Base-by-base conservation (phyloP, 371 early-diverging fungal genomes). In the Actinomortierella wolfii region DNA sequence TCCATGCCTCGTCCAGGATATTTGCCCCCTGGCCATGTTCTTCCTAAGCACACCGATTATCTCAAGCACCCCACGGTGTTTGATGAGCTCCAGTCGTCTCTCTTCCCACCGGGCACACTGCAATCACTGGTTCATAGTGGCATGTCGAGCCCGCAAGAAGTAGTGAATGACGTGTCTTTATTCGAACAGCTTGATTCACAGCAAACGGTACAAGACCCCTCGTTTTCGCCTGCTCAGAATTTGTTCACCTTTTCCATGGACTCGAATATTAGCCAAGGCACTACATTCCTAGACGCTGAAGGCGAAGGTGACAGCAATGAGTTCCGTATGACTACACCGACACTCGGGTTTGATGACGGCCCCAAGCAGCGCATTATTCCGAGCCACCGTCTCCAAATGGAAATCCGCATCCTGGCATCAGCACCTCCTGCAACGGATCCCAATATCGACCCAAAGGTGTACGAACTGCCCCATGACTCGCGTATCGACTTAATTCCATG, bases 401-500 rank as follows among this genome's bases (percentile, higher is more conserved):
- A 73, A 44, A 59, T 73, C 41, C 67, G 63, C 1, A 40, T 67
- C 17, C 51, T 73, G 43, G 74, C 74, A 20, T 73, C 74, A 26
- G 74, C 74, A 14, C 58, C 63, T 18, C 74, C 74, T 1, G 74
- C 63, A 9, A 55, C 56, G 9, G 74, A 73, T 45, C 67, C 67
- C 18, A 52, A 63, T 17, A 73, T 73, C 18, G 74, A 73, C 41
- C 54, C 67, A 49, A 73, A 73, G 60, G 51, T 73, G 20, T 73
- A 73, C 9, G 78, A 83, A 1, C 77, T 84, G 54, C 83, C 85
- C 1, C 86, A 86, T 49, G 85, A 86, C 44, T 76, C 86, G 18
- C 79, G 85, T 3, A 86, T 86, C 46, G 86, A 86, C 40, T 52
- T 84, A 47, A 77, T 86, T 11, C 85, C 86, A 5, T 79, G 83